Base-by-base conservation (phyloP, 805 yeast species). In the Schwanniomyces sp. region DNA sequence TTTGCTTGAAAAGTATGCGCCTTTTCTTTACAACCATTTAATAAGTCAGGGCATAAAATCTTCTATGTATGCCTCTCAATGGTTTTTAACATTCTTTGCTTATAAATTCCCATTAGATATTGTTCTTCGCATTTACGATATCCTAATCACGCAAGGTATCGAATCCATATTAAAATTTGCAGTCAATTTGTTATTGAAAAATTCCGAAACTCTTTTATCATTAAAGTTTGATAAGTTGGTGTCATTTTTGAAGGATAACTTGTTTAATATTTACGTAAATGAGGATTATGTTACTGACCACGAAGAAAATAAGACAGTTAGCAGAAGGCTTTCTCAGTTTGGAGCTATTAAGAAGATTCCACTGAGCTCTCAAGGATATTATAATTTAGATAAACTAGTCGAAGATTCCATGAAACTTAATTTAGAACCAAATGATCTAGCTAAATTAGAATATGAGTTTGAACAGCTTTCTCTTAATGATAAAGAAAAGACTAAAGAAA, bases 21-120 rank as follows among this genome's bases (percentile, higher is more conserved):
- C 98, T 0, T 72, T 73, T 6, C 74, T 94, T 41, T 81, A 81
- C 62, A 78, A 80, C 41, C 98, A 94, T 70, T 71, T 94, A 55
- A 75, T 78, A 25, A 82, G 91, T 52, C 95, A 92, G 65, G 97
- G 97, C 5, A 83, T 94, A 21, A 80, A 85, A 51, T 87, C 96
- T 2, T 86, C 96, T 18, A 92, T 92, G 98, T 94, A 89, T 72
- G 98, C 97, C 0, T 85, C 96, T 1, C 98, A 94, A 67, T 94
- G 99, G 99, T 92, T 94, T 61, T 76, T 94, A 57, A 94, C 98
- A 0, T 78, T 94, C 54, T 94, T 94, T 68, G 96, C 96, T 6
- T 94, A 94, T 72, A 90, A 90, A 63, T 92, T 94, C 64, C 98
- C 99, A 12, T 72, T 91, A 43, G 88, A 84, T 47, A 85, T 92